Evolutionary conservation across 306 rosid genomes (phyloP), one percentile per base, ranked within the genome.

Genomic region (Lagenaria siceraria): DNA sequence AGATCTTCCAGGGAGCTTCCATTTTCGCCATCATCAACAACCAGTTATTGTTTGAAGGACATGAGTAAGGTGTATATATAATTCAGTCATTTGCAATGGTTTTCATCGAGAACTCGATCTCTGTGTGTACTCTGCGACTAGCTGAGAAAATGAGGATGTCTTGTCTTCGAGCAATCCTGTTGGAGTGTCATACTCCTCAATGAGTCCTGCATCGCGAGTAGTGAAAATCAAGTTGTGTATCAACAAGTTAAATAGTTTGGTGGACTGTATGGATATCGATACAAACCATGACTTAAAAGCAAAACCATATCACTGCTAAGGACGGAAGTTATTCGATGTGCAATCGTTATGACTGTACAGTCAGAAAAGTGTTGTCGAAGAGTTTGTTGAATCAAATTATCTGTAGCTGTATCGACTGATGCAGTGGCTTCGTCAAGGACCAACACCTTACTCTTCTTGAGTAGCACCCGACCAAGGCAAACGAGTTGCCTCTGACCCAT

Each of bases 351-450:
- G 69, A 93, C 91, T 0, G 94, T 90, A 33, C 90, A 86, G 63
- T 90, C 78, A 1, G 81, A 76, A 80, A 91, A 93, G 80, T 93
- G 97, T 11, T 82, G 84, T 64, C 88, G 55, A 21, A 93, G 87
- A 8, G 97, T 88, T 74, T 84, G 87, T 82, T 93, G 97, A 73
- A 93, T 91, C 80, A 90, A 84, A 85, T 91, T 93, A 71, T 93
- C 98, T 0, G 97, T 93, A 22, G 98, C 92, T 3, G 97, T 93
- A 77, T 93, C 98, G 14, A 91, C 96, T 0, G 96, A 93, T 1
- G 97, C 97, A 15, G 97, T 93, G 62, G 96, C 98, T 84, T 88
- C 98, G 29, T 93, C 98, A 60, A 93, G 98, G 79, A 93, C 94
- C 79, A 91, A 81, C 22, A 91, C 89, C 82, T 87, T 90, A 78